These are phyloP conservation scores for Hydnum rufescens DNA, from an alignment of 768 basidiomycete species.

Conservation along the genomic window DNA sequence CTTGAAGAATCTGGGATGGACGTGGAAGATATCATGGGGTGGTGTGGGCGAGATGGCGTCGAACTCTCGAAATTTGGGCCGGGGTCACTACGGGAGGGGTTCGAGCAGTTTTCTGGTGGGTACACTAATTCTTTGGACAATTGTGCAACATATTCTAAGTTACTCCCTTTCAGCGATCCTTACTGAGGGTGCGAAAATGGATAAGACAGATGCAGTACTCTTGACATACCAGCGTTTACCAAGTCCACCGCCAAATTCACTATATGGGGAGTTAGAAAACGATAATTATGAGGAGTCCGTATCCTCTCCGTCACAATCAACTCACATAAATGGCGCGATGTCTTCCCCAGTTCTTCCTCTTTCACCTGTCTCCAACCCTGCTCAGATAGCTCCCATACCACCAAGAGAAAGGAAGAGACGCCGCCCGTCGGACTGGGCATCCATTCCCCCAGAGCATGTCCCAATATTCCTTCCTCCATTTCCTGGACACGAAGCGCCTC, in stretches of 20 bases:
- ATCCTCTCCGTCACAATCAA: too few species aligned
- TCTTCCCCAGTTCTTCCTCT: slow-evolving; percentile 25
- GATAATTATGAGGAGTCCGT: not conserved
- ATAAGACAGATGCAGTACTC: slow-evolving; percentile 26
- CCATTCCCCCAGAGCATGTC: slow-evolving; percentile 36
- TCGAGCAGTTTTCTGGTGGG: not conserved
- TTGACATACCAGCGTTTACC: slow-evolving; percentile 20
- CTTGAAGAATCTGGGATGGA: slow-evolving; percentile 58
- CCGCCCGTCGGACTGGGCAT: slow-evolving; percentile 31
- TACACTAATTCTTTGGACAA: not conserved
- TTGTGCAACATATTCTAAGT: not conserved
- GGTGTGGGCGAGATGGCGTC: slow-evolving; percentile 23
- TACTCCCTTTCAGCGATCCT: not conserved
- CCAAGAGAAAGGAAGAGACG: slow-evolving; percentile 34
- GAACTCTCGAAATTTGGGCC: not conserved
- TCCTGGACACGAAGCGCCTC: slow-evolving; percentile 19
- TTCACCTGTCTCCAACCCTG: slow-evolving; percentile 33
- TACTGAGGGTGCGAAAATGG: not conserved
- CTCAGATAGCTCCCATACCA: slow-evolving; percentile 21
- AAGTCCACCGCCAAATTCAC: not conserved
- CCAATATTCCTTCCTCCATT: slow-evolving; percentile 53
- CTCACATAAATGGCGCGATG: slow-evolving; percentile 6
- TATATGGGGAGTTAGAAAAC: too few species aligned
- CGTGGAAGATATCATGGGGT: slow-evolving; percentile 35
- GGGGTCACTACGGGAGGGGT: not conserved